Base-by-base conservation (phyloP, 1,139 yeast species). In the Geotrichum macrosporum region DNA sequence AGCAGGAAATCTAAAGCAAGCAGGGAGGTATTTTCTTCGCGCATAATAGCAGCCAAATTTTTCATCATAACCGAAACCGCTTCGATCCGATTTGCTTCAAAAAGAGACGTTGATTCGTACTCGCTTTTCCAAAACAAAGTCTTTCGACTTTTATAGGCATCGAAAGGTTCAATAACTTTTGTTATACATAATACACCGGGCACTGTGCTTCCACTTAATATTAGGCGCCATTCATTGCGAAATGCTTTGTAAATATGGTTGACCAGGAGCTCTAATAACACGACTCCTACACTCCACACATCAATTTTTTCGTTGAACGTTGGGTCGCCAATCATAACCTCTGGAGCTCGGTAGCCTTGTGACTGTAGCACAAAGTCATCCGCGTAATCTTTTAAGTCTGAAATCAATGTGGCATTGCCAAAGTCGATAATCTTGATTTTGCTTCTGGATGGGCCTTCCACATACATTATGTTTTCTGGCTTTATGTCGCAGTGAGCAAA, bases 401-500 rank as follows among this genome's bases (percentile, higher is more conserved):
- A 13, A 5, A 48, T 42, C 9, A 38, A 33, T 1, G 53, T 49
- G 1, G 62, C 57, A 41, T 58, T 59, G 10, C 62, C 61, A 22
- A 59, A 53, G 37, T 59, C 62, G 18, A 59, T 53, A 5, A 59
- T 37, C 43, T 58, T 58, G 39, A 59, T 43, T 27, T 49, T 52
- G 33, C 40, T 41, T 13, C 33, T 34, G 16, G 31, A 40, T 31
- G 46, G 48, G 20, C 54, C 51, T 16, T 44, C 42, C 13, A 39
- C 49, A 39, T 54, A 58, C 72, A 85, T 67, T 34, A 85, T 75
- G 61, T 85, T 85, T 62, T 85, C 94, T 1, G 95, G 95, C 63
- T 85, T 84, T 55, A 85, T 73, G 62, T 85, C 95, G 64, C 94
- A 84, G 59, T 85, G 95, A 54, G 74, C 84, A 8, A 83, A 74